These are phyloP conservation scores for Byssothecium circinans DNA, from an alignment of 2,329 filamentous ascomycete species.

Conservation along the genomic window DNA sequence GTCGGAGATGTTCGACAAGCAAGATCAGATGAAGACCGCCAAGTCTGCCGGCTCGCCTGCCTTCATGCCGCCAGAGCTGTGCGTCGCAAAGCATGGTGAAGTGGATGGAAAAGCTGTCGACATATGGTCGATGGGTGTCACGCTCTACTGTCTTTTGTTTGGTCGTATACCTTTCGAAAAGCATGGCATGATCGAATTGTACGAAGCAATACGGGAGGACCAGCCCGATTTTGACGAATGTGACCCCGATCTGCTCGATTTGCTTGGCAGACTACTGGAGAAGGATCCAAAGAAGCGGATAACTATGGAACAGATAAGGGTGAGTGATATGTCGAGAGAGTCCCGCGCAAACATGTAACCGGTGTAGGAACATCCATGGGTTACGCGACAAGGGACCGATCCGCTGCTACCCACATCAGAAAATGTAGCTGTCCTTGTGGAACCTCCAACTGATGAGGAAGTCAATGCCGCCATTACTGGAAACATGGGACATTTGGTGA, in stretches of 20 bases:
- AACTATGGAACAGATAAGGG: slow-evolving; percentile 77
- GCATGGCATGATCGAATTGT: slow-evolving; percentile 78
- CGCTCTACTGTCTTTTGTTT: slow-evolving; percentile 88
- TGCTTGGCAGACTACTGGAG: slow-evolving; percentile 74
- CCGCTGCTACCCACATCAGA: slow-evolving; percentile 78
- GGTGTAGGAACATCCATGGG: slow-evolving; percentile 83
- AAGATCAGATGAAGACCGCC: slow-evolving; percentile 81
- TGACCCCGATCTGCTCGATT: slow-evolving; percentile 69
- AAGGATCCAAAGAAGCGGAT: slow-evolving; percentile 86
- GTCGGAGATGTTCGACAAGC: slow-evolving; percentile 95
- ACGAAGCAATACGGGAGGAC: slow-evolving; percentile 81
- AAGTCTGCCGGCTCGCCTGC: slow-evolving; percentile 95
- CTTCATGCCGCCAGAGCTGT: slow-evolving; percentile 91
- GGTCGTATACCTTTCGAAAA: slow-evolving; percentile 85
- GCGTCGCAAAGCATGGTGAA: slow-evolving; percentile 80
- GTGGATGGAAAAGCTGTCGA: slow-evolving; percentile 89
- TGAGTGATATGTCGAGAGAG: slow-evolving; percentile 49
- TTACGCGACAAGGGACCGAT: slow-evolving; percentile 78
- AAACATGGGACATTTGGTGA: slow-evolving; percentile 83
- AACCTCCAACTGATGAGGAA: slow-evolving; percentile 85
- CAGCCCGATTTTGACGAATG: slow-evolving; percentile 63
- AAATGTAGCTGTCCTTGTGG: slow-evolving; percentile 79
- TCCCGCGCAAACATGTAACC: slow-evolving; percentile 14
- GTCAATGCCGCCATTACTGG: slow-evolving; percentile 87
- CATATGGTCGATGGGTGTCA: slow-evolving; percentile 98